A percentile compares a stretch with the other conserved stretches of the same genome.
Conservation (phyloP, 2,329 filamentous ascomycete genomes). For the Plenodomus tracheiphilus region DNA sequence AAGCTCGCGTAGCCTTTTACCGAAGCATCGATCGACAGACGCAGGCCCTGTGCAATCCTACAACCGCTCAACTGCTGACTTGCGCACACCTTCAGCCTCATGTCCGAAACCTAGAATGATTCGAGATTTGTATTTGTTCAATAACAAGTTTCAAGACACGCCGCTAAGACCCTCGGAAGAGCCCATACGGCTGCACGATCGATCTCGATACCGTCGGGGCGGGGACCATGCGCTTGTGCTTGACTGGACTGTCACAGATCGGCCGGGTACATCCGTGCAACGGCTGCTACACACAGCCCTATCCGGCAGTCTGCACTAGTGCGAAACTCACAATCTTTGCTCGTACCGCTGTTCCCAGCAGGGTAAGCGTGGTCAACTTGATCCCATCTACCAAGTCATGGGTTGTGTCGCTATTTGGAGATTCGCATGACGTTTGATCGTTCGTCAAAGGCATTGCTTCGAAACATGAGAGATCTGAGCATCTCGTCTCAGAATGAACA, state of each 20-base stretch:
- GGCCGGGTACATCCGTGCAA: background rate
- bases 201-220: background rate
- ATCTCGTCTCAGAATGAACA: background rate
- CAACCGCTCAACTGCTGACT: too few species aligned
- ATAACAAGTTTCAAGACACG: too few species aligned
- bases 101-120: too few species aligned
- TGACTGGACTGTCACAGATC: background rate
- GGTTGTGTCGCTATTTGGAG: slow-evolving; percentile 7
- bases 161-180: too few species aligned
- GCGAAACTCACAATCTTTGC: slow-evolving; percentile 3
- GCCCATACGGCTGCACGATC: background rate
- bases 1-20: too few species aligned
- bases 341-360: too few species aligned
- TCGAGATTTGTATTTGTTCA: too few species aligned
- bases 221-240: background rate
- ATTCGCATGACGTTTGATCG: slow-evolving; percentile 19
- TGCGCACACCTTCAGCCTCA: too few species aligned
- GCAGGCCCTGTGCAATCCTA: too few species aligned
- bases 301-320: slow-evolving; percentile 4
- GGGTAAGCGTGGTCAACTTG: slow-evolving; percentile 1
- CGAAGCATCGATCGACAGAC: too few species aligned
- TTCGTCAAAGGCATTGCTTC: slow-evolving; percentile 3
- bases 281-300: slow-evolving; percentile 13
- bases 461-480: slow-evolving; percentile 17
- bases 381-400: slow-evolving; percentile 4